phyloP scores from a whole-genome alignment of 495 filamentous ascomycete species.

The Xylaria grammica region DNA sequence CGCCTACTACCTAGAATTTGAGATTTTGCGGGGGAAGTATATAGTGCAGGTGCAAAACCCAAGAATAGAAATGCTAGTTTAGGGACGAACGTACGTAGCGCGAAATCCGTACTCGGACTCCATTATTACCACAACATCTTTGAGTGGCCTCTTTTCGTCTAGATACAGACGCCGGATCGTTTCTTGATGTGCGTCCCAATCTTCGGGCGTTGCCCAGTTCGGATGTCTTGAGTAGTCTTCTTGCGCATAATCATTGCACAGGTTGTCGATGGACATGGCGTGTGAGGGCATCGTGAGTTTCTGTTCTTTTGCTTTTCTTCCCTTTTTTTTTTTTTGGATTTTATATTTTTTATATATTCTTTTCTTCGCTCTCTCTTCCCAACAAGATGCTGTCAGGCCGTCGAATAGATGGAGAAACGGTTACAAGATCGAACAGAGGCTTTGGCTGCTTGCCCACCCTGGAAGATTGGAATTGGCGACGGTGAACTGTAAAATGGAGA shows the following conservation, averaged over 20 bases:
- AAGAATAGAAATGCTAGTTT: constrained; percentile 8
- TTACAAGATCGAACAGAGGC: neutral
- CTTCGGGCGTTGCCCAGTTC: constrained; percentile 30
- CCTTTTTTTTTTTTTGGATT: no score
- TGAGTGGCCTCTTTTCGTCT: constrained; percentile 41
- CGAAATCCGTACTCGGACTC: constrained; percentile 64
- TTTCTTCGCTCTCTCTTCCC: no score
- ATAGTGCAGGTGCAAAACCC: constrained; percentile 1
- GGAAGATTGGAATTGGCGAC: neutral
- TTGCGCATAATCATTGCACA: constrained; percentile 18
- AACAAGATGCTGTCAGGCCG: no score
- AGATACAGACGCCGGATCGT: constrained; percentile 37
- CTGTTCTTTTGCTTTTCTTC: no score
- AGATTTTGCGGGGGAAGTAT: constrained; percentile 11
- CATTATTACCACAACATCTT: constrained; percentile 96
- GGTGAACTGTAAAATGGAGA: neutral
- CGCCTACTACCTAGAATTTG: constrained; percentile 13
- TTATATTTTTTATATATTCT: no score
- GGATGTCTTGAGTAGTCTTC: constrained; percentile 13
- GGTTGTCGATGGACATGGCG: constrained; percentile 24
- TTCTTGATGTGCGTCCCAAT: constrained; percentile 39
- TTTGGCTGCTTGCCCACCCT: neutral
- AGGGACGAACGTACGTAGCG: constrained; percentile 36
- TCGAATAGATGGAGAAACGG: no score
- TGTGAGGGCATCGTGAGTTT: constrained; percentile 22